Conservation (phyloP, 2,329 filamentous ascomycete species). For the Monosporascus sp. region DNA sequence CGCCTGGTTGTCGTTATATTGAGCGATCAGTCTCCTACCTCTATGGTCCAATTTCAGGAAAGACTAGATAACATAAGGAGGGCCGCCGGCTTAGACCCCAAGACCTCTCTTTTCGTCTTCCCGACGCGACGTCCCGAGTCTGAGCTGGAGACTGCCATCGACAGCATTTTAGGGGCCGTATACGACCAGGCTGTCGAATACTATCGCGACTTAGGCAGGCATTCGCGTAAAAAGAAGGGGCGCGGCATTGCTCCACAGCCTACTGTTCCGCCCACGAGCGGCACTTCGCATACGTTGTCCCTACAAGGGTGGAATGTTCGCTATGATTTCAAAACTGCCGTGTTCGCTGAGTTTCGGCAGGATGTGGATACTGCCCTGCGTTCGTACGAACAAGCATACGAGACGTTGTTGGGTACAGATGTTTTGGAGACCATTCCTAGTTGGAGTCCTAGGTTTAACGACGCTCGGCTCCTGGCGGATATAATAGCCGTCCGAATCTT, state of each 20-base stretch:
- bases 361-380: constrained; percentile 84
- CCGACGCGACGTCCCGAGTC: constrained; percentile 65
- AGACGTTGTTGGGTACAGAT: constrained; percentile 73
- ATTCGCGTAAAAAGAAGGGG: constrained; percentile 80
- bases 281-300: constrained; percentile 81
- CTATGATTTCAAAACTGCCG: constrained; percentile 88
- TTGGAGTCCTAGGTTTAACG: constrained; percentile 87
- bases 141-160: constrained; percentile 69
- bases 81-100: constrained; percentile 74
- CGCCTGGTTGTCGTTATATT: constrained; percentile 73
- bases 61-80: constrained; percentile 73
- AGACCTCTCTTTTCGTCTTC: constrained; percentile 75
- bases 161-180: constrained; percentile 65
- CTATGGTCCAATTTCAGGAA: constrained; percentile 58
- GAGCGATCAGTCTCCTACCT: constrained; percentile 54
- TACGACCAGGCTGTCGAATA: constrained; percentile 79
- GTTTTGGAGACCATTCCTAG: constrained; percentile 83
- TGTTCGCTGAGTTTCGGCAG: constrained; percentile 88
- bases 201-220: constrained; percentile 90
- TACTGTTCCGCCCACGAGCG: constrained; percentile 74
- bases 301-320: constrained; percentile 85
- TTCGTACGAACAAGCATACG: constrained; percentile 83
- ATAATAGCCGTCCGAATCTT: constrained; percentile 73
- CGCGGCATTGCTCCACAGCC: constrained; percentile 73
- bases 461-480: constrained; percentile 84